Evolutionary conservation across 768 basidiomycete species (phyloP).

Genomic region (Calocera viscosa): DNA sequence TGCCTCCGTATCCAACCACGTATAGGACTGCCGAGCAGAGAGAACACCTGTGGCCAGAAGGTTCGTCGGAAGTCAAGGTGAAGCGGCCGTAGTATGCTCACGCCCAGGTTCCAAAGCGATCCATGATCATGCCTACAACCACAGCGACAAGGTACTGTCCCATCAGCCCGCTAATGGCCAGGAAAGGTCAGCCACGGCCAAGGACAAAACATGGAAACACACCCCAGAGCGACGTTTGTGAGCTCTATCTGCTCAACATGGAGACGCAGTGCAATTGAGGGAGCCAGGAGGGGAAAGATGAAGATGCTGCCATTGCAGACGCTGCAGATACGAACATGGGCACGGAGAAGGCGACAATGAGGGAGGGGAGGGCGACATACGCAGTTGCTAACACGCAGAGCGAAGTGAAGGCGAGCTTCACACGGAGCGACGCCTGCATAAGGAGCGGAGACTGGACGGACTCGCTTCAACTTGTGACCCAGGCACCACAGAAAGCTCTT

Average conservation of each 20-base stretch:
- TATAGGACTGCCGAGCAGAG: slow-evolving; percentile 48
- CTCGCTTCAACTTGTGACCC: background rate
- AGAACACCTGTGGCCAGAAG: slow-evolving; percentile 37
- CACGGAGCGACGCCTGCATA: background rate
- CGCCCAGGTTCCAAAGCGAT: slow-evolving; percentile 51
- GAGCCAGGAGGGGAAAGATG: slow-evolving; percentile 63
- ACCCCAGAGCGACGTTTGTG: background rate
- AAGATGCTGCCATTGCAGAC: slow-evolving; percentile 34
- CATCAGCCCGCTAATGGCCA: slow-evolving; percentile 64
- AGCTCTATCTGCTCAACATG: slow-evolving; percentile 6
- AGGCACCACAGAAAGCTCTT: no score
- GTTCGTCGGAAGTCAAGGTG: background rate
- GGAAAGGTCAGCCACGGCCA: slow-evolving; percentile 37
- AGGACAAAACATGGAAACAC: background rate
- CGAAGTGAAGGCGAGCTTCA: background rate
- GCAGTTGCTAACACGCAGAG: background rate
- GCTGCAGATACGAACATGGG: background rate
- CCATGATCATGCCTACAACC: slow-evolving; percentile 54
- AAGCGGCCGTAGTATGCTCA: slow-evolving; percentile 1
- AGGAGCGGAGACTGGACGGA: background rate
- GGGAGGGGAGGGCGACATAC: background rate
- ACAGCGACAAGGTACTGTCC: slow-evolving; percentile 70
- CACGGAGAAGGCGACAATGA: background rate
- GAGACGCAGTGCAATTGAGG: slow-evolving; percentile 25
- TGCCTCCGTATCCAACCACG: slow-evolving; percentile 46